Base-by-base conservation (phyloP, 345 rosid species). In the Linum trigynum region DNA sequence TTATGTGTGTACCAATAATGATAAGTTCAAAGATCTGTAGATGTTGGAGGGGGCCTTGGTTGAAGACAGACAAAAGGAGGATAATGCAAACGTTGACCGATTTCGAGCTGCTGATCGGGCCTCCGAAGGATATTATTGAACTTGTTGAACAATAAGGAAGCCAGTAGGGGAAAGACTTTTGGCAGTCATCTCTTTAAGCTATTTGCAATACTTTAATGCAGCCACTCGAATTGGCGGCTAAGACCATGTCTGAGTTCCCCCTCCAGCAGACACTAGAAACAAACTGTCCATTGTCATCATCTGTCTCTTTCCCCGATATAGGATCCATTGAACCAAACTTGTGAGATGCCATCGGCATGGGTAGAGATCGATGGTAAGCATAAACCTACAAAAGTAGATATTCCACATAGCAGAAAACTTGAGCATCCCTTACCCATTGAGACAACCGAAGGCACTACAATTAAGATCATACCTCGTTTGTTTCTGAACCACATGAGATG, bases 251-350 rank as follows among this genome's bases (percentile, higher is more conserved):
- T 10, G 99, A 86, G 72, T 84, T 84, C 72, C 83, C 82, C 79
- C 89, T 87, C 97, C 99, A 95, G 83, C 97, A 91, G 67, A 95
- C 96, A 60, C 91, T 95, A 56, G 99, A 95, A 69, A 95, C 96
- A 71, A 91, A 95, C 73, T 82, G 87, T 71, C 97, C 97, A 62
- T 77, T 85, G 76, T 84, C 95, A 39, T 85, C 89, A 38, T 89
- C 95, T 1, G 85, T 86, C 79, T 87, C 95, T 80, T 80, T 89
- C 4, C 97, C 97, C 8, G 92, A 73, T 68, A 95, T 82, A 5
- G 88, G 87, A 78, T 95, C 91, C 45, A 82, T 76, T n/a, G 99
- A 91, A 53, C 96, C 96, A 73, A 95, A 95, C 74, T 87, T 91
- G 91, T 89, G 83, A 57, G 97, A 89, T 57, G 92, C 84, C 65